phyloP scores from a whole-genome alignment of 164 flowering plant genomes.

The Stephania yunnanensis region DNA sequence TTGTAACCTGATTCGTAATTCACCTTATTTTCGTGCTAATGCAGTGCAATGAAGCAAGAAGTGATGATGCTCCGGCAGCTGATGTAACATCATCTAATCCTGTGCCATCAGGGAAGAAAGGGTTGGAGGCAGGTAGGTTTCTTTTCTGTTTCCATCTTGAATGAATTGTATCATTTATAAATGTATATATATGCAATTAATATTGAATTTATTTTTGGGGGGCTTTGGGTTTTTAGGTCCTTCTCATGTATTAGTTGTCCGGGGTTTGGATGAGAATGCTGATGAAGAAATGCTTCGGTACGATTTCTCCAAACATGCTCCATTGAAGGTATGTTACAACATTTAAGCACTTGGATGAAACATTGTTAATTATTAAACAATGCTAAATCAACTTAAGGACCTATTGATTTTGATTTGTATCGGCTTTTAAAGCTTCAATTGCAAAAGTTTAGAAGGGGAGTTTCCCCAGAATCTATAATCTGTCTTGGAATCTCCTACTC shows the following conservation, averaged over 20 bases:
- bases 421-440: too few relatives aligned
- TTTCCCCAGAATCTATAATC: too few relatives aligned
- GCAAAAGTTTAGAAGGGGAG: too few relatives aligned
- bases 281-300: slow-evolving; percentile 99
- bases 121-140: slow-evolving; percentile 75
- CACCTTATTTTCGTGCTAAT: slow-evolving; percentile 11
- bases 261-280: slow-evolving; percentile 98
- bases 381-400: not conserved
- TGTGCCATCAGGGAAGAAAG: slow-evolving; percentile 55
- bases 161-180: not conserved
- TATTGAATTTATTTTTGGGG: not conserved
- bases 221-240: slow-evolving; percentile 50
- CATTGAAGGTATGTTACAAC: slow-evolving; percentile 63
- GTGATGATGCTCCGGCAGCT: slow-evolving; percentile 92
- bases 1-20: not conserved
- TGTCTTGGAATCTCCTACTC: too few relatives aligned
- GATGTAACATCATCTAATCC: slow-evolving; percentile 61
- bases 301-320: slow-evolving; percentile 97
- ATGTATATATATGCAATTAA: not conserved
- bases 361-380: not conserved
- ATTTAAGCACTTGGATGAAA: not conserved
- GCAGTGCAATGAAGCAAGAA: slow-evolving; percentile 83
- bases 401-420: too few relatives aligned
- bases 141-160: slow-evolving; percentile 5
- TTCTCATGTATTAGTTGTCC: slow-evolving; percentile 93